Conservation (phyloP, 2,329 filamentous ascomycete species). For the Triangularia verruculosa region DNA sequence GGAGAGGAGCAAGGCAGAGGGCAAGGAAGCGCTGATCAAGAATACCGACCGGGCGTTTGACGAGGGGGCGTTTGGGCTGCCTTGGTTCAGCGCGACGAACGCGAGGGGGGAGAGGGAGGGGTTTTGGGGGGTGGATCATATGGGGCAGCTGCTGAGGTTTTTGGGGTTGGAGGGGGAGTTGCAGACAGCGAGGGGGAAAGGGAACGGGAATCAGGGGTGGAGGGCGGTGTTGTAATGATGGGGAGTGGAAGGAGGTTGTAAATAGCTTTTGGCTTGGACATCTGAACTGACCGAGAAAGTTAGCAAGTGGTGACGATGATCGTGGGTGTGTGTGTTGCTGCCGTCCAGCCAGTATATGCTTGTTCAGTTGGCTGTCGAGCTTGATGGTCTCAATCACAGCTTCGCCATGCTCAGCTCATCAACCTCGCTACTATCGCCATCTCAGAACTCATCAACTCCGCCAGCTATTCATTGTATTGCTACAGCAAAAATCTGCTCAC, state of each 20-base stretch:
- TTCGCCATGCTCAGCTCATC: no score
- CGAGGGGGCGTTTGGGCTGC: conserved; percentile 38
- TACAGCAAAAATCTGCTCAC: not conserved
- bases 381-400: no score
- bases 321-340: no score
- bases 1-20: conserved; percentile 27
- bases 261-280: not conserved
- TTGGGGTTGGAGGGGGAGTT: conserved; percentile 30
- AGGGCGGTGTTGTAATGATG: conserved; percentile 34
- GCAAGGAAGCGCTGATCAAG: conserved; percentile 31
- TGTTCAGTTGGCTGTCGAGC: no score
- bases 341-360: no score
- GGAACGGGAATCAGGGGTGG: conserved; percentile 32
- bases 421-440: not conserved
- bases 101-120: conserved; percentile 32
- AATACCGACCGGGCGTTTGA: conserved; percentile 39
- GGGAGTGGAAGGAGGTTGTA: not conserved
- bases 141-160: conserved; percentile 37
- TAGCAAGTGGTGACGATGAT: no score
- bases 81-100: conserved; percentile 39
- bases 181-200: not conserved
- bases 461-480: not conserved
- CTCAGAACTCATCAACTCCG: not conserved
- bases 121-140: conserved; percentile 41
- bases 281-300: no score